phyloP scores from a whole-genome alignment of 2,329 filamentous ascomycete genomes.

The Exophiala spinifera region DNA sequence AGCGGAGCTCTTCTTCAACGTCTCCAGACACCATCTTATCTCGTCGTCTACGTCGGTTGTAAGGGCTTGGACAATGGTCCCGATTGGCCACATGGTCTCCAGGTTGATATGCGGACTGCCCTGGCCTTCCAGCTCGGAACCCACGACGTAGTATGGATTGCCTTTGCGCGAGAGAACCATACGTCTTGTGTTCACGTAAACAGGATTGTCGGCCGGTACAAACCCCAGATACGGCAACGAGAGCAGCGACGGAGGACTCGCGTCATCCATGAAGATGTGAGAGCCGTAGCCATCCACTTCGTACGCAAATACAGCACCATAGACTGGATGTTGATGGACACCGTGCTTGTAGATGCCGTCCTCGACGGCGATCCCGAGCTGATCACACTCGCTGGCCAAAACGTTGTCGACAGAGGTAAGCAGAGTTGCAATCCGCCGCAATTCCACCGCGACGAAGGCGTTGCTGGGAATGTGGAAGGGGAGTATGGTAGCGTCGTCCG shows the following conservation, averaged over 20 bases:
- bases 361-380: background rate
- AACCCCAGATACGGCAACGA: slow-evolving; percentile 31
- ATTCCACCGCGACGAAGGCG: slow-evolving; percentile 62
- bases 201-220: background rate
- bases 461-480: slow-evolving; percentile 94
- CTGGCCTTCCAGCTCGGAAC: background rate
- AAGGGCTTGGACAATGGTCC: background rate
- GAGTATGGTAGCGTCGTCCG: slow-evolving; percentile 88
- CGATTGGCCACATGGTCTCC: background rate
- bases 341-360: slow-evolving; percentile 69
- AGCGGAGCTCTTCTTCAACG: background rate
- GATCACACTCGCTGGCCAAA: too few relatives aligned
- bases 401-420: background rate
- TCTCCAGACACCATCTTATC: background rate
- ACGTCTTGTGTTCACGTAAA: background rate
- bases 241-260: slow-evolving; percentile 60
- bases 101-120: background rate
- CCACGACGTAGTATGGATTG: background rate
- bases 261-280: slow-evolving; percentile 61
- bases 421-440: background rate
- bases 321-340: slow-evolving; percentile 53
- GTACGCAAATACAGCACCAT: slow-evolving; percentile 59
- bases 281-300: slow-evolving; percentile 64
- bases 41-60: background rate
- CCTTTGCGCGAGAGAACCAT: background rate